These are phyloP conservation scores for Melanogaster broomeanus DNA, from an alignment of 768 basidiomycete genomes.

Conservation along the genomic window DNA sequence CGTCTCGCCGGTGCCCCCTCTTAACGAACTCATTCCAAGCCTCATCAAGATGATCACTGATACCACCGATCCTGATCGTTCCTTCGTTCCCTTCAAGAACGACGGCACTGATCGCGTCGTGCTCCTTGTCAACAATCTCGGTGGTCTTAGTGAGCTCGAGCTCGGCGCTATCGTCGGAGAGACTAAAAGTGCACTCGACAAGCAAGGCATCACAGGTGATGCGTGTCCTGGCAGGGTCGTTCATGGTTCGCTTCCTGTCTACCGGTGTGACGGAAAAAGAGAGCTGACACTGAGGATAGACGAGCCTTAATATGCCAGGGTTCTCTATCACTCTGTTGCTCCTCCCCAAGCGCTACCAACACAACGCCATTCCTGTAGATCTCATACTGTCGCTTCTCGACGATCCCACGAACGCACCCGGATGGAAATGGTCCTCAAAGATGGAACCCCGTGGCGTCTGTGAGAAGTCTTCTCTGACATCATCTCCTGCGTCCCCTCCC, in stretches of 20 bases:
- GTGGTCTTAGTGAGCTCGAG: conserved; percentile 83
- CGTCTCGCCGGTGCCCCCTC: conserved; percentile 69
- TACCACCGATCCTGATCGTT: conserved; percentile 74
- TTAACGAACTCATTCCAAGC: conserved; percentile 66
- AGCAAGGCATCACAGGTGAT: conserved; percentile 56
- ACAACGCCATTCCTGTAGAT: conserved; percentile 38
- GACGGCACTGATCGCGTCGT: conserved; percentile 69
- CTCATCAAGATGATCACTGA: conserved; percentile 71
- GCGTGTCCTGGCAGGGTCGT: conserved; percentile 75
- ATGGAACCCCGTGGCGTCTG: conserved; percentile 36
- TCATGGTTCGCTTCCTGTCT: conserved; percentile 62
- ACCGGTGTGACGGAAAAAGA: not conserved
- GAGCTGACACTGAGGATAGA: conserved; percentile 43
- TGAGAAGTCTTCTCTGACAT: conserved; percentile 8
- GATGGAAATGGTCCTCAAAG: conserved; percentile 80
- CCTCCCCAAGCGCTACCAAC: conserved; percentile 54
- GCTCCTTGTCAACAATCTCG: conserved; percentile 85
- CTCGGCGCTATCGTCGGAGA: conserved; percentile 69
- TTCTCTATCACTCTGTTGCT: conserved; percentile 84
- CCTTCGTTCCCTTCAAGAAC: conserved; percentile 70
- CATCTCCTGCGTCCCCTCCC: conserved; percentile 8
- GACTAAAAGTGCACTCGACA: conserved; percentile 53
- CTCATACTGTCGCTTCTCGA: conserved; percentile 70
- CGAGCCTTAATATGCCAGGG: conserved; percentile 91
- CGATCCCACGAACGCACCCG: conserved; percentile 65